Conservation (phyloP, 1,284 basidiomycete genomes). For the Lentinus polychrous region DNA sequence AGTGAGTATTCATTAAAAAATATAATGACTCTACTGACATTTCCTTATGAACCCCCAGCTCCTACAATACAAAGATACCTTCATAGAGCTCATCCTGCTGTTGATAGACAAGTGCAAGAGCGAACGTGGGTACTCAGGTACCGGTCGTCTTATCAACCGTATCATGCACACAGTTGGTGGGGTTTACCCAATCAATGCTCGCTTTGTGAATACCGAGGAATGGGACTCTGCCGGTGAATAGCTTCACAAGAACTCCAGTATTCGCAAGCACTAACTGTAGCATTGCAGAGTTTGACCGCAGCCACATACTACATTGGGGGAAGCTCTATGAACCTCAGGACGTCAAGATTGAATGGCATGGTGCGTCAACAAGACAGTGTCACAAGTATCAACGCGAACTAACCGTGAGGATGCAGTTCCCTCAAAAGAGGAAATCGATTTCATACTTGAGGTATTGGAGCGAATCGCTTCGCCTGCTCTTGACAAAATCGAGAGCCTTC, state of each 20-base stretch:
- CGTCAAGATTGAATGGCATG: slow-evolving; percentile 86
- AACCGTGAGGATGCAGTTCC: slow-evolving; percentile 42
- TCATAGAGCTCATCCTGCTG: slow-evolving; percentile 64
- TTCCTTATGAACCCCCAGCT: slow-evolving; percentile 39
- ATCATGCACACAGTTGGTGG: slow-evolving; percentile 73
- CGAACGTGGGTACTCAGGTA: slow-evolving; percentile 85
- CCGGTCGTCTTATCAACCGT: slow-evolving; percentile 75
- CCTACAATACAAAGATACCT: slow-evolving; percentile 60
- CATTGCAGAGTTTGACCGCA: slow-evolving; percentile 57
- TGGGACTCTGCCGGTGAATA: slow-evolving; percentile 70
- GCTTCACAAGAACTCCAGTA: background rate
- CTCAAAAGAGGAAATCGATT: slow-evolving; percentile 67
- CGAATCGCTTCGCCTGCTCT: slow-evolving; percentile 63
- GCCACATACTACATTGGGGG: slow-evolving; percentile 82
- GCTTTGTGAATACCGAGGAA: slow-evolving; percentile 80
- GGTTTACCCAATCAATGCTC: slow-evolving; percentile 77
- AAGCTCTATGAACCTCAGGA: slow-evolving; percentile 75
- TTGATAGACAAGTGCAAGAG: slow-evolving; percentile 79
- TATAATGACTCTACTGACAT: background rate
- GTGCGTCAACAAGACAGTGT: slow-evolving; percentile 29
- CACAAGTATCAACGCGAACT: background rate
- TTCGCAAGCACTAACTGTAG: background rate
- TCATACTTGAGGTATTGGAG: slow-evolving; percentile 77
- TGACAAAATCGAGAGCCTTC: slow-evolving; percentile 60
- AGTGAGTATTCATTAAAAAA: slow-evolving; percentile 36